phyloP scores from a whole-genome alignment of 164 flowering plant species.

The Stephania yunnanensis region DNA sequence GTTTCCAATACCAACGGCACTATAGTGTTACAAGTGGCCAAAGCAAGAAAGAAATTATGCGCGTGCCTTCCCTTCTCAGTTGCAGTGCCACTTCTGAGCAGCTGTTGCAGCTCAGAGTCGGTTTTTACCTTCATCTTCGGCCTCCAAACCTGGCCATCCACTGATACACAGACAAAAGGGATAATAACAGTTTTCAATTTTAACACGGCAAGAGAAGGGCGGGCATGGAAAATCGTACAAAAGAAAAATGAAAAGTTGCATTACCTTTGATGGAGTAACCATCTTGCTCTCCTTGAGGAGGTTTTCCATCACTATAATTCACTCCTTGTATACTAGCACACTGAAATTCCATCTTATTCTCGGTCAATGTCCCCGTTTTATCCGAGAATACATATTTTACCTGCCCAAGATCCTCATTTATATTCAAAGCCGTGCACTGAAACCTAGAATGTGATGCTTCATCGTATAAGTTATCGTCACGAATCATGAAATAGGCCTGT shows the following conservation, averaged over 20 bases:
- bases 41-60: slow-evolving; percentile 75
- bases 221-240: background rate
- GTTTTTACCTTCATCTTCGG: slow-evolving; percentile 81
- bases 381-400: slow-evolving; percentile 90
- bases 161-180: slow-evolving; percentile 28
- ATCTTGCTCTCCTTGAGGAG: slow-evolving; percentile 27
- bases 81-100: slow-evolving; percentile 36
- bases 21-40: slow-evolving; percentile 96
- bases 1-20: slow-evolving; percentile 70
- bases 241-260: background rate
- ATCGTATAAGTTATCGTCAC: slow-evolving; percentile 58
- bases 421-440: slow-evolving; percentile 93
- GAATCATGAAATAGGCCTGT: slow-evolving; percentile 95
- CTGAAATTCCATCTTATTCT: slow-evolving; percentile 98
- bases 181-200: background rate
- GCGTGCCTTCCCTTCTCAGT: slow-evolving; percentile 44
- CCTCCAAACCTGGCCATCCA: slow-evolving; percentile 51
- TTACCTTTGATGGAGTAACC: slow-evolving; percentile 54
- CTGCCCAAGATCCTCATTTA: slow-evolving; percentile 98
- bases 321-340: slow-evolving; percentile 85
- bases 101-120: slow-evolving; percentile 47
- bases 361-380: slow-evolving; percentile 96
- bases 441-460: slow-evolving; percentile 70
- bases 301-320: slow-evolving; percentile 48
- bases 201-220: background rate